Conservation (phyloP, 148 eudicot species). For the Vaccinium macrocarpon region DNA sequence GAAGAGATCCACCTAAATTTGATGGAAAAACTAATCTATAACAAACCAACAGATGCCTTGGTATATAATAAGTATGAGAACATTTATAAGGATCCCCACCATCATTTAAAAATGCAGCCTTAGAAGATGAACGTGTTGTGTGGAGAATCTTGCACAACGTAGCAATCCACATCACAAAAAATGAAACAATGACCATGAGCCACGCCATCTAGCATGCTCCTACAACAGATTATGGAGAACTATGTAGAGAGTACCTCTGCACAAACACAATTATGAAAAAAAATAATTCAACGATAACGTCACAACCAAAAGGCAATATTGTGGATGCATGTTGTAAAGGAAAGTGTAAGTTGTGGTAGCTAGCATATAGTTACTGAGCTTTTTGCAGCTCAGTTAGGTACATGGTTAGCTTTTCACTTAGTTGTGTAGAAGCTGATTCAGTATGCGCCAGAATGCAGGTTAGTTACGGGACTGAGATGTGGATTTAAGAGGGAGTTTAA, state of each 20-base stretch:
- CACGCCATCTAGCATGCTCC: slow-evolving; percentile 41
- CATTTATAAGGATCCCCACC: slow-evolving; percentile 1
- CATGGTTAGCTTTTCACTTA: neutral
- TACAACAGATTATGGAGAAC: neutral
- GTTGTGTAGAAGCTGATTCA: neutral
- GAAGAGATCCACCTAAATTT: slow-evolving; percentile 26
- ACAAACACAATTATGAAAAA: too few species aligned
- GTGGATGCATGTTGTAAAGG: neutral
- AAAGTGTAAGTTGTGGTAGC: neutral
- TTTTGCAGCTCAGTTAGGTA: neutral
- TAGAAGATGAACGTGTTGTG: slow-evolving; percentile 21
- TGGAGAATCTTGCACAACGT: slow-evolving; percentile 44
- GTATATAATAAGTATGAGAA: neutral
- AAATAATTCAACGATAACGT: too few species aligned
- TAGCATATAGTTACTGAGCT: neutral
- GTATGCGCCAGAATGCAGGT: neutral
- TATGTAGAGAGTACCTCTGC: neutral
- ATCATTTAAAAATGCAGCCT: slow-evolving; percentile 27
- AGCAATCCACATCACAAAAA: slow-evolving; percentile 42
- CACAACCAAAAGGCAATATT: neutral
- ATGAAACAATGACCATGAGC: slow-evolving; percentile 31
- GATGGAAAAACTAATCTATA: neutral
- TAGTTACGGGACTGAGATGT: neutral
- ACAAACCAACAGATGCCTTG: neutral
- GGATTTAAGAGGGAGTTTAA: neutral